A percentile compares a stretch with the other conserved stretches of the same genome.
Evolutionary conservation across 1,139 yeast species (phyloP).

Genomic region (Trichomonascaceae sp.): DNA sequence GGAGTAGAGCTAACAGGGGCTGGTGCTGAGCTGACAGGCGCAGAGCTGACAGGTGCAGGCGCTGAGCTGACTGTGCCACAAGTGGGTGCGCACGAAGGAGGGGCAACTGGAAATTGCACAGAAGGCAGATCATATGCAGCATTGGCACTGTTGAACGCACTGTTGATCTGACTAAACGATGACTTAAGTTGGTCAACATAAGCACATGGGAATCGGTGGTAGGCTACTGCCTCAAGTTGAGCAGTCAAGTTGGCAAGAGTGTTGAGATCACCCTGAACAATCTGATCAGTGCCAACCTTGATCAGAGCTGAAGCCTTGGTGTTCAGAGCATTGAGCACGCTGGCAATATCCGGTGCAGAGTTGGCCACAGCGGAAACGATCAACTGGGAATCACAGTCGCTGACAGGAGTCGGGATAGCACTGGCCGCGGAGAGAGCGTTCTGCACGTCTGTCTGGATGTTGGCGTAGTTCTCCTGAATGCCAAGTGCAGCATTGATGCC

Average conservation of each 20-base stretch:
- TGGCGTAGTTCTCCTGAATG: conserved; percentile 1
- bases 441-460: conserved; percentile 1
- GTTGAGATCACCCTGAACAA: conserved; percentile 11
- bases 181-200: not conserved
- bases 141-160: not conserved
- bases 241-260: conserved; percentile 4
- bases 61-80: too few species aligned
- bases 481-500: conserved; percentile 2
- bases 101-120: conserved; percentile 4
- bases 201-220: conserved; percentile 5
- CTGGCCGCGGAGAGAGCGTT: not conserved
- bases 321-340: conserved; percentile 5
- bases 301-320: conserved; percentile 11
- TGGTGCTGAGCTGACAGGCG: too few species aligned
- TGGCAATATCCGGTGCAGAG: conserved; percentile 1
- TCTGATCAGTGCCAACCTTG: conserved; percentile 8
- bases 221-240: conserved; percentile 6
- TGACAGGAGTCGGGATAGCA: conserved; percentile 1
- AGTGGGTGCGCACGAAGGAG: conserved; percentile 3
- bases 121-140: not conserved
- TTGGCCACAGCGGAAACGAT: not conserved
- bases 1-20: too few species aligned
- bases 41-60: too few species aligned
- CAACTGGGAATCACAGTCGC: not conserved
- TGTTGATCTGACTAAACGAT: not conserved